Base-by-base conservation (phyloP, 179 eudicot genomes). In the Spergularia azorica region DNA sequence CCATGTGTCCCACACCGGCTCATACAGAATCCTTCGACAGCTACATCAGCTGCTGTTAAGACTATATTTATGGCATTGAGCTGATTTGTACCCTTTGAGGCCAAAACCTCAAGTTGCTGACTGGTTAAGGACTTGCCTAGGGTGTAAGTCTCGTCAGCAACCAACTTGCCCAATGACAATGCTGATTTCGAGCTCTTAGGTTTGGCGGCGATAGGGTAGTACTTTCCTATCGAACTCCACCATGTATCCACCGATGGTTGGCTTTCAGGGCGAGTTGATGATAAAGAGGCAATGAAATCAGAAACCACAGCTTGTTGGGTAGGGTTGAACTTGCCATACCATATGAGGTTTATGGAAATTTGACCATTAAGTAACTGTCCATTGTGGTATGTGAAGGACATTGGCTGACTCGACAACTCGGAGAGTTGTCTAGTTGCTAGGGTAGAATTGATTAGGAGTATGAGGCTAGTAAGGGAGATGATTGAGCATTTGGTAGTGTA, bases 381-480 rank as follows among this genome's bases (percentile, higher is more conserved):
- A 3, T 74, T 55, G 38, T 57, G 71, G 83, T 75, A 75, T 36
- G 61, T 68, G 55, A 70, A 75, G 56, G 76, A 13, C 72, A 73
- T 59, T 5, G 67, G 68, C 67, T 67, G 74, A 36, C 75, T 15
- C 21, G 43, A 14, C 11, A 74, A 74, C 55, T 74, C 56, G 5
- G 70, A 12, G 56, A 69, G 71, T 57, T 38, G 39, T 48, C 79
- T 50, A 21, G 10, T 13, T 7, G 63, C 82, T 26, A 63, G 9
- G 41, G 77, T 59, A 36, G 67, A 71, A 58, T 36, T 20, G 21
- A 76, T 8, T 1, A 72, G 16, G 58, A 43, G n/a, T 48, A 57
- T 32, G 70, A 14, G 86, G 71, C 63, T 70, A 75, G 71, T 3
- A 79, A 84, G 75, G 82, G 55, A 58, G 71, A 70, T 73, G 81